Base-by-base conservation (phyloP, 1,284 basidiomycete genomes). In the Porphyrellus sp. region DNA sequence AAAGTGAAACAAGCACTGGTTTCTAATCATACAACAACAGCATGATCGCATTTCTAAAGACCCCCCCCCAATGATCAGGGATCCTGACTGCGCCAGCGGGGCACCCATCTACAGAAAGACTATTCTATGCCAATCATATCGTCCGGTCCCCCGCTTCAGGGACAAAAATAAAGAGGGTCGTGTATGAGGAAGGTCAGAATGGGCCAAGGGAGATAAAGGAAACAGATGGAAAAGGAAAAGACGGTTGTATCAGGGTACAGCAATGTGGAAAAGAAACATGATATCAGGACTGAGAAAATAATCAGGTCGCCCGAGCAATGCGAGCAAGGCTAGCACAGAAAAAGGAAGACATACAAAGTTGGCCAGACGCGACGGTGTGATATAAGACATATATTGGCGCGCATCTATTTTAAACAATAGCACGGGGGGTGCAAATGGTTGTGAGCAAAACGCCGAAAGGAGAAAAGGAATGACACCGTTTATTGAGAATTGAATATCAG, bases 331-430 rank as follows among this genome's bases (percentile, higher is more conserved):
- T n/a, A 54, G 28, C 49, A 24, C 51, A 34, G 20, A 40, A 48
- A 15, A 38, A n/a, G 6, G 16, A 28, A 53, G 33, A 45, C 28
- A 50, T 50, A 51, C 42, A 23, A 42, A 41, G 33, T 46, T 46
- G 30, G 34, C 30, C 35, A 38, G 18, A 41, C 30, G 35, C 31
- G 44, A 51, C 35, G 27, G 30, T n/a, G 47, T n/a, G 49, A 43
- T n/a, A 50, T 28, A 34, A 52, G 34, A 46, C 42, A 44, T 46
- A 43, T 46, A 44, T 59, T 25, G 53, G 41, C 45, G 40, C 33
- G 53, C 52, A 49, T 64, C 65, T 68, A 63, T 63, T 63, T 60
- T 44, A 44, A 46, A 56, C 20, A n/a, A 46, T 34, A 37, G 44
- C 25, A 51, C 41, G 54, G 38, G 54, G 38, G 8, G 35, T 37